Evolutionary conservation across 345 rosid genomes (phyloP).

Genomic region (Mercurialis annua): DNA sequence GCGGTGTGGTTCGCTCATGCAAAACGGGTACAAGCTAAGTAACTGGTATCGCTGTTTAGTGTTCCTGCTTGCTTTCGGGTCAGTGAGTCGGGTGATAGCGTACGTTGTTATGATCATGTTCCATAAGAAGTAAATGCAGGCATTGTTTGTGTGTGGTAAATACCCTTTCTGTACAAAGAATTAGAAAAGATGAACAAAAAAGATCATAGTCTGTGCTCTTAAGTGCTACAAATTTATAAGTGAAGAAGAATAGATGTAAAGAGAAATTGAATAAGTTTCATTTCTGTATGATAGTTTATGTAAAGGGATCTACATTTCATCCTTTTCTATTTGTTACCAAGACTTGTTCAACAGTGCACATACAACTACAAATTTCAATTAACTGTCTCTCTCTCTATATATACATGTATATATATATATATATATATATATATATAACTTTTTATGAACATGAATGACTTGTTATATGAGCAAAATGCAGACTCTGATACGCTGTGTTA

Average conservation of each 20-base stretch:
- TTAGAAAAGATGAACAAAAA: not conserved
- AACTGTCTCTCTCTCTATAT: too few relatives aligned
- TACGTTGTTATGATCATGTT: slow-evolving; percentile 59
- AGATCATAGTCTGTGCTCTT: not conserved
- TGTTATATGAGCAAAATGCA: too few relatives aligned
- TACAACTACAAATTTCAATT: too few relatives aligned
- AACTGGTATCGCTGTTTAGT: slow-evolving; percentile 57
- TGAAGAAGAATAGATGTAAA: slow-evolving; percentile 1
- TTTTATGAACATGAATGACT: too few relatives aligned
- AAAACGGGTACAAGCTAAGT: slow-evolving; percentile 60
- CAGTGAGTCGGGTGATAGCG: slow-evolving; percentile 53
- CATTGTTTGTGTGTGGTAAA: too few relatives aligned
- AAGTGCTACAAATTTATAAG: not conserved
- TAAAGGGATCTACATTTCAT: not conserved
- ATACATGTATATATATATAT: too few relatives aligned
- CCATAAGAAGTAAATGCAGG: slow-evolving; percentile 48
- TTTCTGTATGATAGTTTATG: slow-evolving; percentile 1
- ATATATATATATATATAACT: too few relatives aligned
- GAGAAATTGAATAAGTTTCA: too few relatives aligned
- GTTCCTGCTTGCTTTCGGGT: slow-evolving; percentile 55
- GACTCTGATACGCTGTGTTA: too few relatives aligned
- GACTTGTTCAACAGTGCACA: not conserved
- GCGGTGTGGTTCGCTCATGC: slow-evolving; percentile 73
- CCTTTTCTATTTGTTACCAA: not conserved
- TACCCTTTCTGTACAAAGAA: slow-evolving; percentile 2